Evolutionary conservation across 495 filamentous ascomycete species (phyloP), one percentile per base, ranked within the genome.

Genomic region (Penicillium antarcticum): DNA sequence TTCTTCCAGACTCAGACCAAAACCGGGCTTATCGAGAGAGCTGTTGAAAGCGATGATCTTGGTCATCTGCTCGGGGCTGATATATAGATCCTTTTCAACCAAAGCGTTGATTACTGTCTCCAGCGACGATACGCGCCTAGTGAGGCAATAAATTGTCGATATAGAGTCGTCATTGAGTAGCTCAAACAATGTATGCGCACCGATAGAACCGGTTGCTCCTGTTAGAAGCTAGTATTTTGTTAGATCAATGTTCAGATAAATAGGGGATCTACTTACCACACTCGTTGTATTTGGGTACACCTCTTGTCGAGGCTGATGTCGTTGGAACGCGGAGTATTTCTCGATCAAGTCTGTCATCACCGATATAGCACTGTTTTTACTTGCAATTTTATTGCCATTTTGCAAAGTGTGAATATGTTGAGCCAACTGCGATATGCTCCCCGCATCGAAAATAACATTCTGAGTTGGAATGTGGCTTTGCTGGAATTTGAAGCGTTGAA

Each of bases 181-280:
- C 42, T 73, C 69, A 39, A 66, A 58, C 4, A 85, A 65, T 4
- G 77, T 63, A 39, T 84, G 78, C 1, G 79, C 75, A 16, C 83
- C 82, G 14, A 86, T 73, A 24, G 73, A 77, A 10, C 83, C 83
- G 2, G 81, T 85, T 0, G 80, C 74, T 14, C 83, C 83, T 1
- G 83, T 85, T 14, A 86, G 66, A 32, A 85, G 61, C 79, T 81
- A 34, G 3, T 10, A 14, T 7, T 0, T n/a, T 31, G 42, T 63
- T 52, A 61, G 57, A 5, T 16, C 31, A 1, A 5, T 1, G 3
- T n/a, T 19, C 3, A n/a, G 11, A 14, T 5, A 21, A 24, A 8
- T 26, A 37, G 19, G 12, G 9, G 19, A 31, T 37, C 17, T 41
- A 61, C 69, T 57, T 63, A 82, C 72, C 38, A 81, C 73, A 31